Conservation (phyloP, 805 yeast species). For the Sugiyamaella boreocaroliniensis region DNA sequence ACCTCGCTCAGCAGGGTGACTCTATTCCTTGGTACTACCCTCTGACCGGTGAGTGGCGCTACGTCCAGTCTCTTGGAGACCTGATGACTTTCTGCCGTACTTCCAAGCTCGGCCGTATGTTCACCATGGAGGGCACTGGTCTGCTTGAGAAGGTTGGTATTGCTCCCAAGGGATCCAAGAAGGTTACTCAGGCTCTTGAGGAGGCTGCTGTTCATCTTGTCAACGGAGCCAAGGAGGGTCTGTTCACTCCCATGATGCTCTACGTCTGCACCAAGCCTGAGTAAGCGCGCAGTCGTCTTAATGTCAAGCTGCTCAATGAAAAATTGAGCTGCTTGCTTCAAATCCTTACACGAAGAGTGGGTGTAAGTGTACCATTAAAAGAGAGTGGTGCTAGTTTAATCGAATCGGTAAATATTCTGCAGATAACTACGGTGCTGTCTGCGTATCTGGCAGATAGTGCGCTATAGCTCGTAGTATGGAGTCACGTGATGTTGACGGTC, state of each 20-base stretch:
- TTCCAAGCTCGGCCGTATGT: constrained; percentile 72
- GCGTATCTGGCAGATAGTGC: too few species aligned
- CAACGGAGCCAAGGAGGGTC: constrained; percentile 80
- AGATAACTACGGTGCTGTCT: too few species aligned
- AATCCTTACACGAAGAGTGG: too few species aligned
- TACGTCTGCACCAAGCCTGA: constrained; percentile 80
- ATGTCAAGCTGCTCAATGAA: background rate
- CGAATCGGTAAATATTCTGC: too few species aligned
- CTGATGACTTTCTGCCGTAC: constrained; percentile 83
- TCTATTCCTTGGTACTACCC: constrained; percentile 98
- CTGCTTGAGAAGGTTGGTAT: constrained; percentile 76
- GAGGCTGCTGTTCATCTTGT: constrained; percentile 95
- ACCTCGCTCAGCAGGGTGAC: constrained; percentile 76
- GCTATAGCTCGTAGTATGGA: too few species aligned
- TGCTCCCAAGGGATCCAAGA: constrained; percentile 87
- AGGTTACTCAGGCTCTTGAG: constrained; percentile 89
- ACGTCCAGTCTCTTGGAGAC: constrained; percentile 73
- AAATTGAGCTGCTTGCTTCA: too few species aligned
- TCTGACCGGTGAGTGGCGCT: constrained; percentile 86
- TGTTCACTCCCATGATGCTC: constrained; percentile 98
- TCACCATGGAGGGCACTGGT: constrained; percentile 76
- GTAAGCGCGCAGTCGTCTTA: constrained; percentile 23
- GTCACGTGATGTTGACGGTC: too few species aligned
- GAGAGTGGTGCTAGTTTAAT: too few species aligned
- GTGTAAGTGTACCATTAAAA: too few species aligned